Conservation (phyloP, 495 filamentous ascomycete genomes). For the Margaritispora aquatica region DNA sequence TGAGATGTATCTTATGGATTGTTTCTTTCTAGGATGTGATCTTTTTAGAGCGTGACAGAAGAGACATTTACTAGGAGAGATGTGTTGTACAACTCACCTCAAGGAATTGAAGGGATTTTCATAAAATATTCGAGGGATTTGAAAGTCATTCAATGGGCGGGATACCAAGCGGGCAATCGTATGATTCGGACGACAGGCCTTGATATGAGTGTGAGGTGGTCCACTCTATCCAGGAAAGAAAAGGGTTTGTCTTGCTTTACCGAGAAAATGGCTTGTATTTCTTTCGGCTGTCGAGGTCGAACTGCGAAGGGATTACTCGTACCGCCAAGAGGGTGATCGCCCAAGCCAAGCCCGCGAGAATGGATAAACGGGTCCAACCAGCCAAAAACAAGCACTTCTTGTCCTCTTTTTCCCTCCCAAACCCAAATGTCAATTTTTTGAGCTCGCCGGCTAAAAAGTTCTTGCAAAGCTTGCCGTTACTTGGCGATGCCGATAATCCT, state of each 20-base stretch:
- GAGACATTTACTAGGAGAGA: background rate
- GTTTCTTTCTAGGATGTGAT: no score
- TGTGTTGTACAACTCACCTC: background rate
- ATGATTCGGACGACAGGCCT: background rate
- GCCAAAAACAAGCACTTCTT: no score
- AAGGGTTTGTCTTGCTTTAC: background rate
- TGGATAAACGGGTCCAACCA: background rate
- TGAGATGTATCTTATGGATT: no score
- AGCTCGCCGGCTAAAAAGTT: no score
- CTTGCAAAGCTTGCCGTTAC: background rate
- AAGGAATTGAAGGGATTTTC: background rate
- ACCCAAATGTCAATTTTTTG: no score
- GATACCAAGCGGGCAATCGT: background rate
- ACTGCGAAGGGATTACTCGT: no score
- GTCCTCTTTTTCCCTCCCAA: no score
- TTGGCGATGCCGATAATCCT: background rate
- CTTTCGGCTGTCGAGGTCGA: no score
- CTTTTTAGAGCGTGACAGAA: background rate
- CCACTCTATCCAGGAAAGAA: no score
- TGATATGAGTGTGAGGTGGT: no score
- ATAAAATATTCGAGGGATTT: no score
- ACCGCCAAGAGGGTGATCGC: background rate
- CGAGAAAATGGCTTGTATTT: background rate
- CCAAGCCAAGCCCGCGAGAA: background rate
- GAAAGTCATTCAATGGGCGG: no score